Base-by-base conservation (phyloP, 2,329 filamentous ascomycete species). In the Neonectria coccinea region DNA sequence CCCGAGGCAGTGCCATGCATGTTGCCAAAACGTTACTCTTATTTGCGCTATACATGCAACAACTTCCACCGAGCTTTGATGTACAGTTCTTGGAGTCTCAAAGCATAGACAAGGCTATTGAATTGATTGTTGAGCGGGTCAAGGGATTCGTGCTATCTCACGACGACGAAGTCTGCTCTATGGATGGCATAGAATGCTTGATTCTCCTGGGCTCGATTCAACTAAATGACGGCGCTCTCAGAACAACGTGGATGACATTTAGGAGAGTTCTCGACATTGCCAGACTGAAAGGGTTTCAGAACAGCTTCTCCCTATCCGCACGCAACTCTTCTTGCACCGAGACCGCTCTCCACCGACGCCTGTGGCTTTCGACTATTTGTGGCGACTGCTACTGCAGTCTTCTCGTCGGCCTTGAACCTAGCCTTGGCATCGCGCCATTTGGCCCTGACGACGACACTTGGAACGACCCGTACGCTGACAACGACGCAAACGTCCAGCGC, bases 331-430 rank as follows among this genome's bases (percentile, higher is more conserved):
- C 56, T 20, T 22, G 29, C 16, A 25, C 42, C 18, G 54, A 61
- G 6, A 42, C 53, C 16, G 62, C 56, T 2, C 53, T 66, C 29
- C 52, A 25, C 36, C 48, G 66, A 36, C 66, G 63, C 10, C 29
- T 67, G 1, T 67, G 66, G 66, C 53, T 66, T n/a, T 63, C 66
- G 4, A 27, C 53, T 22, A 44, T 61, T 14, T 63, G 59, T 18
- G 59, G 59, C 14, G 66, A 67, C 36, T 67, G 59, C 29, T 67
- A 67, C 20, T 67, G 66, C 20, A 67, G 66, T 20, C 36, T 67
- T 16, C 36, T 67, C 16, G 63, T 66, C 8, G 66, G 66, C 1
- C 59, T 66, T 20, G 66, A 67, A 31, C 66, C 66, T 33, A 56
- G 48, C 0, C 25, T 53, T 14, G 66, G 66, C 5, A 29, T 64